Conservation (phyloP, 805 yeast genomes). For the Candida silvicultrix region DNA sequence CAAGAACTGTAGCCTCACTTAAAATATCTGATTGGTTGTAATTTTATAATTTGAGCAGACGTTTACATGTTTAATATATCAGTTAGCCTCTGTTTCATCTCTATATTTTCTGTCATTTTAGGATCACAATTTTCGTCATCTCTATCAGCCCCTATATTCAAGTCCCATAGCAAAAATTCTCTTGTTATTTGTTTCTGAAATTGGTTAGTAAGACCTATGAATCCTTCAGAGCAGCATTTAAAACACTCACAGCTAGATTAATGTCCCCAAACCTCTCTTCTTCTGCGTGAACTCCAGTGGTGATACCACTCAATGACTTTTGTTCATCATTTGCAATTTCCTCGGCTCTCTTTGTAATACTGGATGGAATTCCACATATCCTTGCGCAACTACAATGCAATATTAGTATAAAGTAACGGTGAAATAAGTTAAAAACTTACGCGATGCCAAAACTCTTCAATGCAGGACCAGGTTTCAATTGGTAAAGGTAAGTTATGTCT, state of each 20-base stretch:
- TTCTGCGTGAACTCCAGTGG: too few species aligned
- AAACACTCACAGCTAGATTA: not conserved
- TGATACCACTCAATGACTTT: not conserved
- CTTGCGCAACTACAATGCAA: slow-evolving; percentile 28
- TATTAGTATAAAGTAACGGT: not conserved
- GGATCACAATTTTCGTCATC: not conserved
- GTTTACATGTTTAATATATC: too few species aligned
- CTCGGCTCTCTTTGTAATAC: slow-evolving; percentile 28
- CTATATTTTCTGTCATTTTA: too few species aligned
- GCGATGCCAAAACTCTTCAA: slow-evolving; percentile 30
- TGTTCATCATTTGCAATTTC: slow-evolving; percentile 16
- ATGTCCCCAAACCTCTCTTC: too few species aligned
- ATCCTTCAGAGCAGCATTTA: too few species aligned
- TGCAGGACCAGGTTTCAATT: slow-evolving; percentile 26
- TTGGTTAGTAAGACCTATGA: not conserved
- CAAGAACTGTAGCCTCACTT: too few species aligned
- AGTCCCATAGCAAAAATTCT: slow-evolving; percentile 16
- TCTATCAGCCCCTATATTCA: not conserved
- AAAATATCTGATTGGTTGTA: too few species aligned
- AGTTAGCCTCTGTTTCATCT: not conserved
- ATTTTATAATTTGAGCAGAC: too few species aligned
- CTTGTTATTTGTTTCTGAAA: slow-evolving; percentile 7
- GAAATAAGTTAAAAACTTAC: not conserved
- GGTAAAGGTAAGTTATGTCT: slow-evolving; percentile 28
- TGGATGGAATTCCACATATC: slow-evolving; percentile 26